phyloP scores from a whole-genome alignment of 169 alveolate species.

The Babesia divergens region DNA sequence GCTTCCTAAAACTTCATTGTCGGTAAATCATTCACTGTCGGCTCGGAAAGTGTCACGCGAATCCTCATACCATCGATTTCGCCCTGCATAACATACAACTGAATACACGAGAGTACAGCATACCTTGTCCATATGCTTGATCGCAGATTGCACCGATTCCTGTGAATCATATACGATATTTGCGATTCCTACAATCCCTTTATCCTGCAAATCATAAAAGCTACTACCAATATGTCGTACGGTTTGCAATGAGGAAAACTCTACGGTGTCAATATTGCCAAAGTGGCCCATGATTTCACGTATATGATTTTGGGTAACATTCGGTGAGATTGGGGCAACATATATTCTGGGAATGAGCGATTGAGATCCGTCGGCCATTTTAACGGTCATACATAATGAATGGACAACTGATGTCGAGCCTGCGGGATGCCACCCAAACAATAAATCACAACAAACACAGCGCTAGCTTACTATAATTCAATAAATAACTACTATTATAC shows the following conservation, averaged over 20 bases:
- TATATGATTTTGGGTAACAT: slow-evolving; percentile 47
- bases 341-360: not conserved
- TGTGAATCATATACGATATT: slow-evolving; percentile 20
- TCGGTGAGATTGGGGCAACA: slow-evolving; percentile 48
- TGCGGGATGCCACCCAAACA: no score
- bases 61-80: slow-evolving; percentile 55
- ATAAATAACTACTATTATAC: no score
- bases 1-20: not conserved
- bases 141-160: slow-evolving; percentile 28
- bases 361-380: not conserved
- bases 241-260: not conserved
- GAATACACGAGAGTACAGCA: not conserved
- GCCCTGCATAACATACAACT: slow-evolving; percentile 29
- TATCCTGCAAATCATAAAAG: not conserved
- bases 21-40: not conserved
- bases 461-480: no score
- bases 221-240: not conserved
- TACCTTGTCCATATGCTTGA: slow-evolving; percentile 56
- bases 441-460: no score
- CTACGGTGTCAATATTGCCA: slow-evolving; percentile 30
- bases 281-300: slow-evolving; percentile 55
- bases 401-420: not conserved
- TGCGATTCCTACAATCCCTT: slow-evolving; percentile 1
- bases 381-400: not conserved
- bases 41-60: not conserved